These are phyloP conservation scores for Craspedostauros australis DNA, from an alignment of 108 stramenopile genomes.

Conservation along the genomic window DNA sequence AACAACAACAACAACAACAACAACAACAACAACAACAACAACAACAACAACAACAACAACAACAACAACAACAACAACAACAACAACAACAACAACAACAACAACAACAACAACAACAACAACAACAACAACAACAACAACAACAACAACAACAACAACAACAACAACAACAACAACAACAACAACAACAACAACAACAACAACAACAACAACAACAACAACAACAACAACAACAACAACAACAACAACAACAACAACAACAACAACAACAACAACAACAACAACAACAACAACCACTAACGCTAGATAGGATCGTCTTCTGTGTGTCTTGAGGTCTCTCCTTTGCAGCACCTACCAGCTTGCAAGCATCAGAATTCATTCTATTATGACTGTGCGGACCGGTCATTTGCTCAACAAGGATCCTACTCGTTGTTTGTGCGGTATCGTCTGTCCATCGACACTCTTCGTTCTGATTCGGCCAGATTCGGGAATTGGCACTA, in stretches of 20 bases:
- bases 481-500: too few species aligned
- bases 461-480: too few species aligned
- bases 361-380: too few species aligned
- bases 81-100: conserved; percentile 17
- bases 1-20: conserved; percentile 17
- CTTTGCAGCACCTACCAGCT: too few species aligned
- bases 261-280: conserved; percentile 11
- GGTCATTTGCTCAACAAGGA: too few species aligned
- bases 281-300: conserved; percentile 3
- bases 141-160: conserved; percentile 17
- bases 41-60: conserved; percentile 13
- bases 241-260: conserved; percentile 15
- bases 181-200: conserved; percentile 17
- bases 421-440: too few species aligned
- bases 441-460: too few species aligned
- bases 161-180: conserved; percentile 16
- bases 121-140: conserved; percentile 17
- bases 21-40: conserved; percentile 4
- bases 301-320: too few species aligned
- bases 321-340: too few species aligned
- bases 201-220: conserved; percentile 14
- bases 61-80: conserved; percentile 17
- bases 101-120: conserved; percentile 16
- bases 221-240: conserved; percentile 14
- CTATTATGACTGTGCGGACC: too few species aligned